Percentiles rank a stretch among this genome's conserved stretches.
phyloP scores from a whole-genome alignment of 495 filamentous ascomycete genomes.

The Aspergillus indologenus region DNA sequence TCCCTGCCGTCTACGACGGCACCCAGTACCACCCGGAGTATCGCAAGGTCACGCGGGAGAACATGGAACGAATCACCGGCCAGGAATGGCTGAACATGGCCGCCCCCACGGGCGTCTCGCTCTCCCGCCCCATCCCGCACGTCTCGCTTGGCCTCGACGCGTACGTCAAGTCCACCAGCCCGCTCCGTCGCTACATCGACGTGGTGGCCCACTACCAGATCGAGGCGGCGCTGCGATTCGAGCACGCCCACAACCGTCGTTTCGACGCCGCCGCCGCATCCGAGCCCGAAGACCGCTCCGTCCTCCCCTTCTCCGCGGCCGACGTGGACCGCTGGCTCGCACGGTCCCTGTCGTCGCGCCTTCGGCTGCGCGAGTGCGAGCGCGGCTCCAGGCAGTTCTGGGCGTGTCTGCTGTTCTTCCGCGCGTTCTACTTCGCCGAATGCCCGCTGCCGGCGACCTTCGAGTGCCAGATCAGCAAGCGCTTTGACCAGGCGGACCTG shows the following conservation, averaged over 20 bases:
- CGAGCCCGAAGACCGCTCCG: conserved; percentile 22
- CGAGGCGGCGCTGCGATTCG: conserved; percentile 72
- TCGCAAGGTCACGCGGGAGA: conserved; percentile 36
- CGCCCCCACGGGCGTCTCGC: conserved; percentile 50
- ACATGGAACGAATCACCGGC: conserved; percentile 33
- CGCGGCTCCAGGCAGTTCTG: conserved; percentile 51
- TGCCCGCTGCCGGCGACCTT: conserved; percentile 61
- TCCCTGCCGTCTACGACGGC: conserved; percentile 76
- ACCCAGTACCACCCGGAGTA: conserved; percentile 60
- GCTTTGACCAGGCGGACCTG: conserved; percentile 29
- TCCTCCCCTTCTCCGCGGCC: conserved; percentile 61
- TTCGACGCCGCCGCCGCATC: conserved; percentile 44
- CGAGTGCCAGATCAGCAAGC: conserved; percentile 46
- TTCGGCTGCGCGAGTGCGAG: conserved; percentile 34
- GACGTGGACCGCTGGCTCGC: conserved; percentile 50
- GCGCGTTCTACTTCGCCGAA: conserved; percentile 72
- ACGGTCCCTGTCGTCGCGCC: conserved; percentile 30
- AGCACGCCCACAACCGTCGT: conserved; percentile 51
- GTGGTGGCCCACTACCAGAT: conserved; percentile 91
- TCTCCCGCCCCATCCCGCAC: conserved; percentile 51
- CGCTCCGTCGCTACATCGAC: conserved; percentile 79
- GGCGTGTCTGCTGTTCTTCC: conserved; percentile 67
- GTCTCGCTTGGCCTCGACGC: conserved; percentile 60
- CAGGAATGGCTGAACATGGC: conserved; percentile 30
- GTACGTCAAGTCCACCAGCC: conserved; percentile 81